Conservation (phyloP, 345 rosid species). For the Populus deltoides region DNA sequence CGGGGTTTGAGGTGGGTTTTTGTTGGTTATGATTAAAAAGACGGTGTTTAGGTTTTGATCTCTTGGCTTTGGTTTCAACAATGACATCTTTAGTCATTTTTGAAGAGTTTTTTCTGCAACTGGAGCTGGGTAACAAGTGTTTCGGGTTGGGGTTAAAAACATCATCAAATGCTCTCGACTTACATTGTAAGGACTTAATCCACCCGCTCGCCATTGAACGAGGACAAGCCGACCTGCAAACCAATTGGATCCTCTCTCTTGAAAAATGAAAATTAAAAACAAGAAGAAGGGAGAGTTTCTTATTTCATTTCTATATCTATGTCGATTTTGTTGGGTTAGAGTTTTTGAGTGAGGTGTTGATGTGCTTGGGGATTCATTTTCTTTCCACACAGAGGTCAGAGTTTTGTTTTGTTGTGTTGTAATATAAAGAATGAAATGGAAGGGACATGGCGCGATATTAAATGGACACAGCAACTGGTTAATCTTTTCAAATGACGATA, state of each 20-base stretch:
- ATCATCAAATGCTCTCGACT: constrained; percentile 86
- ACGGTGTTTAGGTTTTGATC: not conserved
- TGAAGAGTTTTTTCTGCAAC: constrained; percentile 59
- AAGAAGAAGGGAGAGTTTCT: not conserved
- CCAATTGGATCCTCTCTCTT: not conserved
- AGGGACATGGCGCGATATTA: constrained; percentile 44
- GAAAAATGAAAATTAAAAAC: not conserved
- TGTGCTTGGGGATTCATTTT: not conserved
- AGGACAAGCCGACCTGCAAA: not conserved
- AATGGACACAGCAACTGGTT: constrained; percentile 14
- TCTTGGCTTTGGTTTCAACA: constrained; percentile 41
- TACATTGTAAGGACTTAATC: constrained; percentile 92
- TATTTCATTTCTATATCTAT: not conserved
- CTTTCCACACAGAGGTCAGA: not conserved
- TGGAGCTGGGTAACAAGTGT: constrained; percentile 47
- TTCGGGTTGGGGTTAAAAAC: constrained; percentile 57
- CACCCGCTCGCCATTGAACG: constrained; percentile 67
- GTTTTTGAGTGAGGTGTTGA: not conserved
- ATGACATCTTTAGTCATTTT: constrained; percentile 72
- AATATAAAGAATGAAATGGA: constrained; percentile 5
- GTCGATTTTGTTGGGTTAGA: not conserved
- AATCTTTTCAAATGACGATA: constrained; percentile 20
- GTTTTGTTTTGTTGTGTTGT: not conserved
- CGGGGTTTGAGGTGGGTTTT: constrained; percentile 1
- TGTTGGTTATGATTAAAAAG: not conserved